Evolutionary conservation across 441 rosid species (phyloP).

Genomic region (Raphanus hybrid): DNA sequence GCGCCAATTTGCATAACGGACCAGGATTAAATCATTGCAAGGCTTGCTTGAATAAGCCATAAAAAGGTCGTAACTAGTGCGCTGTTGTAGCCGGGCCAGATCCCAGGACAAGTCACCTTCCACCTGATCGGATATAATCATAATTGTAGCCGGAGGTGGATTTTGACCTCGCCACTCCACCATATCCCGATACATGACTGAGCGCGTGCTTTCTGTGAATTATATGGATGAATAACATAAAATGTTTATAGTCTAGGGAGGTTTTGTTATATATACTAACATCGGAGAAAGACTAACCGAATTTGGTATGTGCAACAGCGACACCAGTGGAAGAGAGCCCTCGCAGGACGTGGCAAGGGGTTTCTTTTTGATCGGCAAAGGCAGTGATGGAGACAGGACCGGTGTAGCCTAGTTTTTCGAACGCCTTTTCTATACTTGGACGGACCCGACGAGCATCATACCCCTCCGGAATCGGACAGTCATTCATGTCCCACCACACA

Average conservation of each 20-base stretch:
- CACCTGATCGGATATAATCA: slow-evolving; percentile 14
- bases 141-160: slow-evolving; percentile 11
- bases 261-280: neutral
- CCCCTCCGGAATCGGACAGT: slow-evolving; percentile 1
- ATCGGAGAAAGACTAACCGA: neutral
- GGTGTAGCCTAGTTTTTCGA: neutral
- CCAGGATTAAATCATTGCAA: neutral
- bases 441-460: neutral
- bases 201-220: neutral
- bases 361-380: neutral
- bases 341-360: neutral
- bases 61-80: neutral
- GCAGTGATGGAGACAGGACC: slow-evolving; percentile 8
- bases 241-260: neutral
- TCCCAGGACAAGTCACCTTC: neutral
- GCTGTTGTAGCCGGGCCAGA: neutral
- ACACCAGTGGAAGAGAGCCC: neutral
- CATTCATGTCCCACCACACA: neutral
- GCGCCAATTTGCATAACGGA: slow-evolving; percentile 20
- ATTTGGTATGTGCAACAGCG: neutral
- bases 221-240: neutral
- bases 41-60: slow-evolving; percentile 7
- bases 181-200: neutral
- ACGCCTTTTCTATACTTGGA: neutral
- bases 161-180: neutral